A percentile compares a stretch with the other conserved stretches of the same genome.
Conservation (phyloP, 768 basidiomycete genomes). For the Baorangia bicolor region DNA sequence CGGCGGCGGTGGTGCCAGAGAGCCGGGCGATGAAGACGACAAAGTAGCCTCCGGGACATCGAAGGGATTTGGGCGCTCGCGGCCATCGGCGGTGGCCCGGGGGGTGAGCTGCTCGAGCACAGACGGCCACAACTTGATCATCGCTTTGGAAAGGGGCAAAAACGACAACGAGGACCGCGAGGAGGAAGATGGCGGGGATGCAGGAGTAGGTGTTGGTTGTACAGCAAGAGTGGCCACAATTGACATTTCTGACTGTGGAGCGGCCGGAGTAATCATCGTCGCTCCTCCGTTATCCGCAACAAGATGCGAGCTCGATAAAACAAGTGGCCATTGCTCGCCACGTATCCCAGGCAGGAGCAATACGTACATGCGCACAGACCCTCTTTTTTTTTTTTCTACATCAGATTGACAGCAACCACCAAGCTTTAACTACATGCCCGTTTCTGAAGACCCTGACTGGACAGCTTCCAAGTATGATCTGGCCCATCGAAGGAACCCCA, state of each 20-base stretch:
- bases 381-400: neutral
- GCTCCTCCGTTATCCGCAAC: conserved; percentile 11
- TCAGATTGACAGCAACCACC: neutral
- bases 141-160: conserved; percentile 35
- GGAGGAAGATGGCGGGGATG: conserved; percentile 14
- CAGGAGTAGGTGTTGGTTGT: conserved; percentile 10
- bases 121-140: conserved; percentile 71
- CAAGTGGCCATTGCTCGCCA: neutral
- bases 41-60: conserved; percentile 40
- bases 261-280: conserved; percentile 2
- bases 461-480: conserved; percentile 29
- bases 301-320: neutral
- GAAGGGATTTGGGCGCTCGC: conserved; percentile 60
- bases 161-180: conserved; percentile 22
- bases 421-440: neutral
- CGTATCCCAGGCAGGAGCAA: neutral
- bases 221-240: conserved; percentile 2
- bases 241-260: conserved; percentile 16
- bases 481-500: conserved; percentile 48
- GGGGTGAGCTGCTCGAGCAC: conserved; percentile 62
- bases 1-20: conserved; percentile 9
- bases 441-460: conserved; percentile 5
- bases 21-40: conserved; percentile 20
- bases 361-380: conserved; percentile 15
- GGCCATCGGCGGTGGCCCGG: conserved; percentile 42